phyloP scores from a whole-genome alignment of 768 basidiomycete species.

The Lanmaoa rubissima region DNA sequence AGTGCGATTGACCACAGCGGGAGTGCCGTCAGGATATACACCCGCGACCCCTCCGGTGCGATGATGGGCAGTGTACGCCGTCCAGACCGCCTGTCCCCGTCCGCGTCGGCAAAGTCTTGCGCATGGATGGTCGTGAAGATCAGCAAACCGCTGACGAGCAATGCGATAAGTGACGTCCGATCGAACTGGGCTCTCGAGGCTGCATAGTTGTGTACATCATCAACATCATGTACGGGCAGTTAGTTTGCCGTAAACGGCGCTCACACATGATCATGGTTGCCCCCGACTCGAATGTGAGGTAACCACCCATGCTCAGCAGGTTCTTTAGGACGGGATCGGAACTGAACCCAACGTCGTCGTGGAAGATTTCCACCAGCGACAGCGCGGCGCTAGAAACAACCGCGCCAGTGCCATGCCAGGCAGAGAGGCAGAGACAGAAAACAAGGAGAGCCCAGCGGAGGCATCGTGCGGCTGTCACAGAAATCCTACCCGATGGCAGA shows the following conservation, averaged over 20 bases:
- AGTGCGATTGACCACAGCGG: slow-evolving; percentile 11
- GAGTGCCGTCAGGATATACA: slow-evolving; percentile 13
- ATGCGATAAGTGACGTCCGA: slow-evolving; percentile 14
- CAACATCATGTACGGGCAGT: neutral
- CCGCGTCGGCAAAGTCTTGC: slow-evolving; percentile 35
- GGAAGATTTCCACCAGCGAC: slow-evolving; percentile 19
- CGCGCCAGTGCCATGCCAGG: slow-evolving; percentile 17
- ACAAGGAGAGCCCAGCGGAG: slow-evolving; percentile 35
- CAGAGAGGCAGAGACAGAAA: slow-evolving; percentile 28
- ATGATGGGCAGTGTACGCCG: slow-evolving; percentile 33
- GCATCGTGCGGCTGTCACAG: slow-evolving; percentile 13
- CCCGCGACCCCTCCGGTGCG: slow-evolving; percentile 13
- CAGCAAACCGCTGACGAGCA: slow-evolving; percentile 29
- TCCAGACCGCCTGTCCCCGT: slow-evolving; percentile 30
- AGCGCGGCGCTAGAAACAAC: slow-evolving; percentile 23
- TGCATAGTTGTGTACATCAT: neutral
- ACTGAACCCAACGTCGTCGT: slow-evolving; percentile 32
- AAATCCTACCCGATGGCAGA: slow-evolving; percentile 35
- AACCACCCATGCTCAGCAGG: slow-evolving; percentile 33
- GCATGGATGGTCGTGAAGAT: slow-evolving; percentile 38
- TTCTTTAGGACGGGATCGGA: slow-evolving; percentile 31
- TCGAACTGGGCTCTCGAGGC: slow-evolving; percentile 9
- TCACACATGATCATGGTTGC: slow-evolving; percentile 31
- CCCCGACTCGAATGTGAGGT: slow-evolving; percentile 34
- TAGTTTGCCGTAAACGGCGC: neutral